Evolutionary conservation across 176 grass and related monocot genomes (phyloP).

Genomic region (Rhynchospora pubera): DNA sequence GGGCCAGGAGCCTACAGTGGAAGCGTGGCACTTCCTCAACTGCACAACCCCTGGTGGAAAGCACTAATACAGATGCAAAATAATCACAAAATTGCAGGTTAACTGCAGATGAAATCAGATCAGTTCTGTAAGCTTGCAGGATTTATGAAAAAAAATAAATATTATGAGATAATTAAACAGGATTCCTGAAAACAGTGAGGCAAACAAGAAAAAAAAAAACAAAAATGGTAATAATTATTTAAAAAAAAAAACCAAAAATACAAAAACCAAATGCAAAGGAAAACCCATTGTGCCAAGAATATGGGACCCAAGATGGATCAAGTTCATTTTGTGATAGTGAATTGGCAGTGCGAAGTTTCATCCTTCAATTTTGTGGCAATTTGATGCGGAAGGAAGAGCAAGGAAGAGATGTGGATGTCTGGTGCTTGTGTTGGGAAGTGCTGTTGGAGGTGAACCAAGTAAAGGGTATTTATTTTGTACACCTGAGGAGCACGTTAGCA

Average conservation of each 20-base stretch:
- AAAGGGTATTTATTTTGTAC: neutral
- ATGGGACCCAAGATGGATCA: neutral
- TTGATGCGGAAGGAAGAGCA: neutral
- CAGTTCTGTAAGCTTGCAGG: neutral
- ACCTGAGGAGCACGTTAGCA: neutral
- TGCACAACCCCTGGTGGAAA: neutral
- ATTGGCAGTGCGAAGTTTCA: neutral
- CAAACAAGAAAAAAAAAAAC: neutral
- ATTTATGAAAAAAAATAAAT: neutral
- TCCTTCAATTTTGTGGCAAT: neutral
- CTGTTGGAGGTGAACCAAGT: neutral
- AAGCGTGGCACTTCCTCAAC: conserved; percentile 49
- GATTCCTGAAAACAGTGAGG: neutral
- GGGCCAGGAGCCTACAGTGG: conserved; percentile 94
- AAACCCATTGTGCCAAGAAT: neutral
- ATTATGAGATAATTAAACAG: neutral
- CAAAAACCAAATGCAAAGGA: neutral
- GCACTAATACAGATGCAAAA: conserved; percentile 26
- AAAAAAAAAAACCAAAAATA: neutral
- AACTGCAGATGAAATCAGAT: neutral
- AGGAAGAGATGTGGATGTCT: neutral
- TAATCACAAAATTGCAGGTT: neutral
- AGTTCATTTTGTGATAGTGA: neutral
- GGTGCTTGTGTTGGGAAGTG: neutral
- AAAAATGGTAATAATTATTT: neutral